Base-by-base conservation (phyloP, 2,329 filamentous ascomycete species). In the Ophiostoma ulmi region DNA sequence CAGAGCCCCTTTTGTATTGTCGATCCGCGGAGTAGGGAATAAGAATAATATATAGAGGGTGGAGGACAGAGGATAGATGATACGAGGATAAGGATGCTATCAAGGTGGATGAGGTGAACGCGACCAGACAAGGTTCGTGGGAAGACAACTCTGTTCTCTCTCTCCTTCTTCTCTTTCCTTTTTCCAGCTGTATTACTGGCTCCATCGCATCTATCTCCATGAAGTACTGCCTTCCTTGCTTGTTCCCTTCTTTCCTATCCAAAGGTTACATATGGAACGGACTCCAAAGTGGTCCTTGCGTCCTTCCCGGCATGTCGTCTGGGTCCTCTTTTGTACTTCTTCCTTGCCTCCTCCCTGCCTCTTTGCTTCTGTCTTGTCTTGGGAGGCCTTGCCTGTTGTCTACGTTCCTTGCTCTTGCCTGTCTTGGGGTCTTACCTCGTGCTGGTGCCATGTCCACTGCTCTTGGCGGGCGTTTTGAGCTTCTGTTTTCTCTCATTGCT, bases 31-130 rank as follows among this genome's bases (percentile, higher is more conserved):
- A 35, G 61, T 58, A 31, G 58, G 7, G 26, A n/a, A 20, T 20
- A 20, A 8, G 5, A 48, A 20, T 48, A 20, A 13, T 44, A 17
- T 1, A 17, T 44, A 48, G 7, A 64, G 13, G 17, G 61, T 36
- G 22, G 17, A 14, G 26, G n/a, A 5, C 5, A 10, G 55, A 61
- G 11, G 20, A 31, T n/a, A 14, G 13, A 13, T 8, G 26, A 31
- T 22, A 61, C 39, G 35, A 39, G 63, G 63, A 41, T 65, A 39
- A 65, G 35, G 61, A 64, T 64, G 61, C 31, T 64, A n/a, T 36
- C 61, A 64, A 48, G 44, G 61, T 20, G 61, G 61, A 5, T 10
- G 36, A 10, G 63, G 17, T n/a, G 35, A 26, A 35, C 14, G 31
- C 31, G 13, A 26, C 52, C n/a, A 58, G 52, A 63, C 58, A 63